Percentiles rank a stretch among this genome's conserved stretches.
Evolutionary conservation across 176 grass and related monocot genomes (phyloP).

Genomic region (Carex littledalei): DNA sequence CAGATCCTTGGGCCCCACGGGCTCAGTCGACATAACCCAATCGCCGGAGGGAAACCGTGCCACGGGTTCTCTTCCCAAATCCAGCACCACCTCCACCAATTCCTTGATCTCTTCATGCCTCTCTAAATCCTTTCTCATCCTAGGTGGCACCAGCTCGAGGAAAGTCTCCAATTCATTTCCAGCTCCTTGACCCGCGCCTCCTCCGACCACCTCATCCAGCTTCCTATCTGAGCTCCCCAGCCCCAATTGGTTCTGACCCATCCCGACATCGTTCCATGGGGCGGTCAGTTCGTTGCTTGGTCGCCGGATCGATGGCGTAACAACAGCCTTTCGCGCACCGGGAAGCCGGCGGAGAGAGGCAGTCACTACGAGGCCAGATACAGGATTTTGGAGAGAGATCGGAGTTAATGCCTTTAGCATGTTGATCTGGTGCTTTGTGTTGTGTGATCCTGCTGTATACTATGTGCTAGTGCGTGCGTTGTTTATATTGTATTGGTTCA

Average conservation of each 20-base stretch:
- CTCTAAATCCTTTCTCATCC: slow-evolving; percentile 68
- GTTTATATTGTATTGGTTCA: slow-evolving; percentile 11
- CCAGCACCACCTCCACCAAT: slow-evolving; percentile 93
- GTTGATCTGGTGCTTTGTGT: background rate
- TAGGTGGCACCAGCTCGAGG: slow-evolving; percentile 62
- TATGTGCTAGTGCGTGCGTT: background rate
- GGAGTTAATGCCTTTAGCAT: slow-evolving; percentile 66
- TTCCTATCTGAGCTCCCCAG: background rate
- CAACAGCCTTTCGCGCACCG: slow-evolving; percentile 40
- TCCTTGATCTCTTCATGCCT: slow-evolving; percentile 61
- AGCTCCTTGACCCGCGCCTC: background rate
- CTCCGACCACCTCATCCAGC: background rate
- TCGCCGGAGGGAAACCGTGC: slow-evolving; percentile 88
- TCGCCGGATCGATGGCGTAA: slow-evolving; percentile 61
- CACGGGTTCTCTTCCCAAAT: slow-evolving; percentile 71
- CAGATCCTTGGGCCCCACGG: slow-evolving; percentile 68
- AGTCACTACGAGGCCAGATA: slow-evolving; percentile 39
- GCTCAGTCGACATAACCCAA: slow-evolving; percentile 71
- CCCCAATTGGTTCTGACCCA: background rate
- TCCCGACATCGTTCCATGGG: slow-evolving; percentile 32
- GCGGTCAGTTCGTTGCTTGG: slow-evolving; percentile 41
- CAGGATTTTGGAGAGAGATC: slow-evolving; percentile 40
- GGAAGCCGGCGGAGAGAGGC: slow-evolving; percentile 40
- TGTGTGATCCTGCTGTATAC: background rate
- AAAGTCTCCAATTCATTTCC: slow-evolving; percentile 65